Evolutionary conservation across 805 yeast species (phyloP).

Genomic region (Saturnispora silvae): DNA sequence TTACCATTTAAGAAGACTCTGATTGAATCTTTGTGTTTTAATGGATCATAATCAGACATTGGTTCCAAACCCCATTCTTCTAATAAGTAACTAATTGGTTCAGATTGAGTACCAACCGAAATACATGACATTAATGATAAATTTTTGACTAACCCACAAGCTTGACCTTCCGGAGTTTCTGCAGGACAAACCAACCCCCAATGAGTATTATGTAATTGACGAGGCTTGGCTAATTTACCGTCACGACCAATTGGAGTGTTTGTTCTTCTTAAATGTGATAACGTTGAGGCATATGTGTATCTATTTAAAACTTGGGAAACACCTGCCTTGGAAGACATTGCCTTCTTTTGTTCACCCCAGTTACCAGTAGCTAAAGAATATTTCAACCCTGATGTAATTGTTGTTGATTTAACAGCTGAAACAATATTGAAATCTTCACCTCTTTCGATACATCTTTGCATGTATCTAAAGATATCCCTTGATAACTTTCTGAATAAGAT

Average conservation of each 20-base stretch:
- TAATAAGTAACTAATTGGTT: constrained; percentile 82
- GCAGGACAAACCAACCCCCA: constrained; percentile 99
- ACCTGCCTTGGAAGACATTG: constrained; percentile 98
- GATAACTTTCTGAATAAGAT: constrained; percentile 88
- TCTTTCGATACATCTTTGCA: constrained; percentile 98
- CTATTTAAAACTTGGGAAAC: constrained; percentile 97
- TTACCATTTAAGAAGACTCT: constrained; percentile 97
- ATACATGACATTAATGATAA: constrained; percentile 94
- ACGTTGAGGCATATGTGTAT: constrained; percentile 96
- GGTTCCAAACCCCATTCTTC: constrained; percentile 99
- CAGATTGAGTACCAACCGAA: constrained; percentile 96
- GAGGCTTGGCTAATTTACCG: constrained; percentile 97
- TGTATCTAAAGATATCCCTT: constrained; percentile 92
- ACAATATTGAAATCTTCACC: constrained; percentile 95
- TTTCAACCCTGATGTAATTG: constrained; percentile 94
- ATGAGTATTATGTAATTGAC: constrained; percentile 97
- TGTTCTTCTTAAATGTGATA: constrained; percentile 97
- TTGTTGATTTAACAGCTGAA: constrained; percentile 92
- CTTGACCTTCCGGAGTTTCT: constrained; percentile 99
- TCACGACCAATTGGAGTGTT: constrained; percentile 99
- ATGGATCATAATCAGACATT: constrained; percentile 89
- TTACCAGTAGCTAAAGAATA: constrained; percentile 98
- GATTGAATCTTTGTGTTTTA: constrained; percentile 81
- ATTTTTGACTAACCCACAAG: constrained; percentile 98
- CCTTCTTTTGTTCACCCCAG: constrained; percentile 99